Evolutionary conservation across 2,329 filamentous ascomycete genomes (phyloP).

Genomic region (Ophiostoma angusticollis): DNA sequence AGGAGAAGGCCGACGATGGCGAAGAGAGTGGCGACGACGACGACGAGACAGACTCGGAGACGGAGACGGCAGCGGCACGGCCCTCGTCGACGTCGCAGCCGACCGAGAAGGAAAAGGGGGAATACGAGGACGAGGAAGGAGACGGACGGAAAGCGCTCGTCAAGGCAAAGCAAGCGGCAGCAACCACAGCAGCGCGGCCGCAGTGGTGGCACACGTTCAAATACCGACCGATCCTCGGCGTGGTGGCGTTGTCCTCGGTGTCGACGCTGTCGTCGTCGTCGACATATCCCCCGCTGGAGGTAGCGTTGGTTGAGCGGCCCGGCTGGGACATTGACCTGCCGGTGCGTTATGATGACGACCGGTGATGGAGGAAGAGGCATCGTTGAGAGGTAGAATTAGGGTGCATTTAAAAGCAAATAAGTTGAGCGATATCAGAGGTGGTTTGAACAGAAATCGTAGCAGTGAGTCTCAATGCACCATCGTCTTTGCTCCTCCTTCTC

Average conservation of each 20-base stretch:
- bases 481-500: no score
- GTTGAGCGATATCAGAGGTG: background rate
- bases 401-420: no score
- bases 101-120: background rate
- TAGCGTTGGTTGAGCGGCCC: constrained; percentile 79
- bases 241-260: constrained; percentile 31
- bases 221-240: constrained; percentile 83
- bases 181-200: constrained; percentile 14
- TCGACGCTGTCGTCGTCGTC: constrained; percentile 4
- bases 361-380: background rate
- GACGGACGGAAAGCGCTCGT: background rate
- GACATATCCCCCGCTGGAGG: constrained; percentile 43
- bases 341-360: constrained; percentile 40
- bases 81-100: background rate
- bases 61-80: background rate
- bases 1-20: constrained; percentile 11
- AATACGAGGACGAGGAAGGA: background rate
- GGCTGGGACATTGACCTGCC: constrained; percentile 70
- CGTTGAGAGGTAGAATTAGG: no score
- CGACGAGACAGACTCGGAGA: constrained; percentile 17
- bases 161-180: constrained; percentile 1
- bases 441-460: no score
- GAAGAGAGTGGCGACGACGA: constrained; percentile 13
- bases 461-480: no score
- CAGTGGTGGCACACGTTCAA: constrained; percentile 76